These are phyloP conservation scores for Limonomyces culmigenus DNA, from an alignment of 1,284 basidiomycete genomes.

Conservation along the genomic window DNA sequence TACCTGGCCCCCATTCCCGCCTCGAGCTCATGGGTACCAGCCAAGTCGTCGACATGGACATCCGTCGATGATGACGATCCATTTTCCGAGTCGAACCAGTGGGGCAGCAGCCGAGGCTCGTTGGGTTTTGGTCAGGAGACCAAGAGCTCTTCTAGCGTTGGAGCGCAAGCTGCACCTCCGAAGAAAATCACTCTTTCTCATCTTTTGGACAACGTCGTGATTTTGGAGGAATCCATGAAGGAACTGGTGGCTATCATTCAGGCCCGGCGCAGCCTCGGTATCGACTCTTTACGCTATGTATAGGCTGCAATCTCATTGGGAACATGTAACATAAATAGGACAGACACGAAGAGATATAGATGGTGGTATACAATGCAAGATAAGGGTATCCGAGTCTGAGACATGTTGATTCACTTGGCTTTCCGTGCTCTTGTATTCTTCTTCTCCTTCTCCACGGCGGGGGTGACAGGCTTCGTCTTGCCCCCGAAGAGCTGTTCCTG, in stretches of 20 bases:
- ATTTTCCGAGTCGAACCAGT: not conserved
- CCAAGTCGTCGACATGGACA: slow-evolving; percentile 30
- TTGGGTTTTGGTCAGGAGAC: slow-evolving; percentile 14
- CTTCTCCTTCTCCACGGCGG: slow-evolving; percentile 15
- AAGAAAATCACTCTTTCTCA: slow-evolving; percentile 59
- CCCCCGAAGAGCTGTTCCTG: slow-evolving; percentile 42
- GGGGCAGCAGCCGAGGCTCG: not conserved
- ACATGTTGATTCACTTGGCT: not conserved
- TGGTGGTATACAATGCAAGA: too few relatives aligned
- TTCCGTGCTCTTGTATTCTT: slow-evolving; percentile 8
- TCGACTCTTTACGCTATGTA: slow-evolving; percentile 68
- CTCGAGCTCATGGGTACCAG: slow-evolving; percentile 44
- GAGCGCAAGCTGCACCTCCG: too few relatives aligned
- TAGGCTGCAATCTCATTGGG: slow-evolving; percentile 17
- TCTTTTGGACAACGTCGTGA: slow-evolving; percentile 86
- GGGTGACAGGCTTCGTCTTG: slow-evolving; percentile 15
- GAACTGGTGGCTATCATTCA: slow-evolving; percentile 82
- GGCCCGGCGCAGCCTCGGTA: slow-evolving; percentile 71
- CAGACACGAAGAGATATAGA: too few relatives aligned
- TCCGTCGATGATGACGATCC: slow-evolving; percentile 55
- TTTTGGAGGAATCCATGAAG: slow-evolving; percentile 92
- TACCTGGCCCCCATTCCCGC: slow-evolving; percentile 43
- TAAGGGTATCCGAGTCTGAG: not conserved
- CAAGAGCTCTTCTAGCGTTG: too few relatives aligned
- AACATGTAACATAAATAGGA: too few relatives aligned